Conservation (phyloP, 768 basidiomycete genomes). For the Tylopilus vinaceipallidus region DNA sequence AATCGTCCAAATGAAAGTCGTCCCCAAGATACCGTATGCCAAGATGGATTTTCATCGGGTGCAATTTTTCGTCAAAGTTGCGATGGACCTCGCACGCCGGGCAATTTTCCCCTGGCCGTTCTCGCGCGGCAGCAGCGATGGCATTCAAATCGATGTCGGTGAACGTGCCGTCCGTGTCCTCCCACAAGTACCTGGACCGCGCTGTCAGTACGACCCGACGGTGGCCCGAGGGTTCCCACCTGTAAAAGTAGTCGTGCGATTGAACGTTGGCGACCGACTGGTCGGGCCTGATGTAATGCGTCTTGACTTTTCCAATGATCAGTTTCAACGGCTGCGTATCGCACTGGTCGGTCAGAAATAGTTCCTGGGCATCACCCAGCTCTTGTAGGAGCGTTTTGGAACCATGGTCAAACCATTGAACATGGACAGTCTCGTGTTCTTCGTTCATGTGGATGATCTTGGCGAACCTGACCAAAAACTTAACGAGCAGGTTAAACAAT, state of each 20-base stretch:
- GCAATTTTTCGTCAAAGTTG: constrained; percentile 32
- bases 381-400: constrained; percentile 60
- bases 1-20: constrained; percentile 62
- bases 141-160: constrained; percentile 37
- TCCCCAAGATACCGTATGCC: constrained; percentile 48
- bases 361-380: constrained; percentile 58
- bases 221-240: constrained; percentile 35
- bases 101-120: constrained; percentile 51
- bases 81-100: constrained; percentile 40
- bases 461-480: constrained; percentile 54
- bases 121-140: constrained; percentile 5
- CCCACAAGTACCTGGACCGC: constrained; percentile 47
- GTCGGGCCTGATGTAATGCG: constrained; percentile 35
- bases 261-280: constrained; percentile 25
- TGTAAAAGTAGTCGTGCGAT: constrained; percentile 53
- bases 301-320: constrained; percentile 49
- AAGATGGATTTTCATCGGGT: constrained; percentile 29
- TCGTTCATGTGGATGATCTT: constrained; percentile 54
- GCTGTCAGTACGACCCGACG: constrained; percentile 1
- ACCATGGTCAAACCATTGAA: constrained; percentile 76
- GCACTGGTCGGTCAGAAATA: constrained; percentile 62
- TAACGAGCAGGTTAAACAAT: neutral
- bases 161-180: constrained; percentile 45
- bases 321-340: constrained; percentile 36
- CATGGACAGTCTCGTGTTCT: constrained; percentile 47